phyloP scores from a whole-genome alignment of 2,329 filamentous ascomycete genomes.

The Ceratocystis cubensis region DNA sequence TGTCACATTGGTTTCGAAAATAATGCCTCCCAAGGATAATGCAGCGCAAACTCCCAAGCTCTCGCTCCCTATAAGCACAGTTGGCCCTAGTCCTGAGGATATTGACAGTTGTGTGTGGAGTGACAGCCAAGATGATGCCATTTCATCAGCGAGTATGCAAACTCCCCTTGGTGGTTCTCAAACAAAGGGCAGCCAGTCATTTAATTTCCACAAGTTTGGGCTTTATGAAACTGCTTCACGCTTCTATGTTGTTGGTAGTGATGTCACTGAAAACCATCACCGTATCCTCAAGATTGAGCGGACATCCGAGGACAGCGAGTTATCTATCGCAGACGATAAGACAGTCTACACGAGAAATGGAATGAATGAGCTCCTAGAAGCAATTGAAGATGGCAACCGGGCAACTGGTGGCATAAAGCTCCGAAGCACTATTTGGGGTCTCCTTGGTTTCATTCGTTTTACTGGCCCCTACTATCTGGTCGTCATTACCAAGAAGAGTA shows the following conservation, averaged over 20 bases:
- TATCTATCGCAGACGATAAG: conserved; percentile 84
- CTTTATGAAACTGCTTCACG: conserved; percentile 87
- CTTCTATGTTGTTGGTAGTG: conserved; percentile 89
- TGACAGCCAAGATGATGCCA: neutral
- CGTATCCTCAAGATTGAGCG: conserved; percentile 91
- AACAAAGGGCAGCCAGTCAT: neutral
- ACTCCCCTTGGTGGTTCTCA: neutral
- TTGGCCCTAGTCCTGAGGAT: no score
- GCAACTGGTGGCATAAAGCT: conserved; percentile 79
- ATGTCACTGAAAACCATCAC: conserved; percentile 78
- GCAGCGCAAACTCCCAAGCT: no score
- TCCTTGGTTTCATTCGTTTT: conserved; percentile 90
- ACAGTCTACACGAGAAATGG: conserved; percentile 86
- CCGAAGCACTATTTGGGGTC: conserved; percentile 81
- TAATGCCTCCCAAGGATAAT: no score
- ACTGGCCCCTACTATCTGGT: conserved; percentile 97
- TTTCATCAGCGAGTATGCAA: neutral
- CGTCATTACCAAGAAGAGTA: conserved; percentile 87
- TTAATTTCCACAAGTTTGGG: conserved; percentile 77
- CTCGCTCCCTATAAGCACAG: no score
- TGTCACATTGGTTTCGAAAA: no score
- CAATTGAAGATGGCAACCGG: conserved; percentile 91
- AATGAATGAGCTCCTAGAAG: conserved; percentile 84
- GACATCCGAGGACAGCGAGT: conserved; percentile 60
- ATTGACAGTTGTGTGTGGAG: neutral